phyloP scores from a whole-genome alignment of 495 filamentous ascomycete genomes.

The Neurospora sp. region DNA sequence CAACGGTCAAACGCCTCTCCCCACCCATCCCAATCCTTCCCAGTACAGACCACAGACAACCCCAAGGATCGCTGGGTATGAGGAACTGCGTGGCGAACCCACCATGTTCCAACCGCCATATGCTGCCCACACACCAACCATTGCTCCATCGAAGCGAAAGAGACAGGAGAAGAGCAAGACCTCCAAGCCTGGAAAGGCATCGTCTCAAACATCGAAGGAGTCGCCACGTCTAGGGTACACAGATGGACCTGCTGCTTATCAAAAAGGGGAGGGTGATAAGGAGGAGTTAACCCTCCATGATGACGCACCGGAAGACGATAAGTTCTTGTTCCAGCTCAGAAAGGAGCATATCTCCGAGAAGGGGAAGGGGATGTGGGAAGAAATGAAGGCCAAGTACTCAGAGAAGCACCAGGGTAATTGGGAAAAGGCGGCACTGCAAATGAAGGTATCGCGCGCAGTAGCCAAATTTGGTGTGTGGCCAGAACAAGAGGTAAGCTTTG shows the following conservation, averaged over 20 bases:
- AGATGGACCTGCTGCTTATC: not conserved
- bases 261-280: conserved; percentile 8
- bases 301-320: conserved; percentile 37
- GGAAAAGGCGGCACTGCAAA: conserved; percentile 36
- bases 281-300: conserved; percentile 25
- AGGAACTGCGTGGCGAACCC: conserved; percentile 17
- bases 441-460: conserved; percentile 38
- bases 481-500: conserved; percentile 28
- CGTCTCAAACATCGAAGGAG: conserved; percentile 14
- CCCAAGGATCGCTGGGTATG: conserved; percentile 16
- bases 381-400: conserved; percentile 36
- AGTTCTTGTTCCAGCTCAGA: conserved; percentile 32
- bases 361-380: conserved; percentile 44
- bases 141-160: conserved; percentile 2
- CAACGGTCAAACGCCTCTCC: conserved; percentile 10
- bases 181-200: conserved; percentile 11
- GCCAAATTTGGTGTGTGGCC: conserved; percentile 36
- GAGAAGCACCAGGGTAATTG: conserved; percentile 29
- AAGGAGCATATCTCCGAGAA: conserved; percentile 33
- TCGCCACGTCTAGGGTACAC: conserved; percentile 7
- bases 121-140: conserved; percentile 18
- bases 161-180: conserved; percentile 15
- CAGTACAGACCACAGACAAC: conserved; percentile 11
- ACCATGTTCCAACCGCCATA: conserved; percentile 11
- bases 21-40: conserved; percentile 14